Conservation (phyloP, 495 filamentous ascomycete genomes). For the Podospora bellae-mahoneyi region DNA sequence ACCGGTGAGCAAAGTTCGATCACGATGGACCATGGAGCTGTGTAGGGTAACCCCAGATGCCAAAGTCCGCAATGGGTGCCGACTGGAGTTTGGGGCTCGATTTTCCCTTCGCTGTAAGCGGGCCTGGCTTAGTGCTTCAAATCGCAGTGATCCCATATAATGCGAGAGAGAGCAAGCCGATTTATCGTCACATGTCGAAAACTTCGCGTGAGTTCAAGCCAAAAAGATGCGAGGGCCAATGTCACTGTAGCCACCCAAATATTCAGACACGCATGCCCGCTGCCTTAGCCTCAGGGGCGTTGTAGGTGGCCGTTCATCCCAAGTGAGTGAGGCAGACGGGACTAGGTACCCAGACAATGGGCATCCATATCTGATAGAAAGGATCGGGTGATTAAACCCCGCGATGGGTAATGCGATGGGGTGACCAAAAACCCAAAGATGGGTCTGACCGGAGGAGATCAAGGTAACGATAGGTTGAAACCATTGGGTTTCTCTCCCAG, state of each 20-base stretch:
- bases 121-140: neutral
- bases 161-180: neutral
- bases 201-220: neutral
- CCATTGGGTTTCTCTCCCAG: neutral
- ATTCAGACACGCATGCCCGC: neutral
- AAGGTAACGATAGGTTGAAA: neutral
- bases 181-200: neutral
- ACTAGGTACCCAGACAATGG: neutral
- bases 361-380: neutral
- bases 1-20: slow-evolving; percentile 23
- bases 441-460: neutral
- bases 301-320: neutral
- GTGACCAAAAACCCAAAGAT: neutral
- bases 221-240: neutral
- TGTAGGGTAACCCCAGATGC: slow-evolving; percentile 5
- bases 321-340: neutral
- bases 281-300: neutral
- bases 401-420: neutral
- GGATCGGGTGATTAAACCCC: neutral
- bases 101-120: neutral
- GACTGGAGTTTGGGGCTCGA: neutral
- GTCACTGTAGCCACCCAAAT: neutral
- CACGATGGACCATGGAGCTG: slow-evolving; percentile 5
- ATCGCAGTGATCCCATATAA: neutral
- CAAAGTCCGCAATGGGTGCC: neutral